A percentile compares a stretch with the other conserved stretches of the same genome.
Evolutionary conservation across 768 basidiomycete genomes (phyloP).

Genomic region (Rubroboletus pulcherrimus): DNA sequence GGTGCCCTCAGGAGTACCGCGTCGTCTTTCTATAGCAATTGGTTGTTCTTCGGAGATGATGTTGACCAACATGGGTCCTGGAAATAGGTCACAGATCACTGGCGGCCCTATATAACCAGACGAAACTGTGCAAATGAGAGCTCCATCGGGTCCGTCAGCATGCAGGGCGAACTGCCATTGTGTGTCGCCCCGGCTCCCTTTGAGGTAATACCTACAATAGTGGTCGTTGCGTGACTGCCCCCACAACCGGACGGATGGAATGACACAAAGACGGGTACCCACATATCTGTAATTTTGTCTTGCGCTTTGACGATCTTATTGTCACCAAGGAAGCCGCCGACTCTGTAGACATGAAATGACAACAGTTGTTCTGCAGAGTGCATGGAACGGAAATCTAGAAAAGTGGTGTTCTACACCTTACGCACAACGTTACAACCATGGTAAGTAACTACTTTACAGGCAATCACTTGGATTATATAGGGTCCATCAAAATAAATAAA

Average conservation of each 20-base stretch:
- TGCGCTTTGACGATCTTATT: conserved; percentile 24
- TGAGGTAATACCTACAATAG: conserved; percentile 23
- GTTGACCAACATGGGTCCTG: conserved; percentile 10
- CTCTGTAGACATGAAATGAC: conserved; percentile 26
- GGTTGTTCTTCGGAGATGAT: conserved; percentile 12
- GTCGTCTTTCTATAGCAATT: conserved; percentile 12
- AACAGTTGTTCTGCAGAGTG: background rate
- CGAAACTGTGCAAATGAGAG: conserved; percentile 17
- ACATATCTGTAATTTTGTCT: conserved; percentile 22
- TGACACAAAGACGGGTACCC: background rate
- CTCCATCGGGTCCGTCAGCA: conserved; percentile 16
- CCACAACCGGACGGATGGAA: background rate
- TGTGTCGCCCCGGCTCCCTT: conserved; percentile 9
- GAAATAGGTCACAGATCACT: background rate
- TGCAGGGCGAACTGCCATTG: conserved; percentile 22
- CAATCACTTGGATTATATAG: too few species aligned
- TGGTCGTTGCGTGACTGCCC: background rate
- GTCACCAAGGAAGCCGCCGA: conserved; percentile 24
- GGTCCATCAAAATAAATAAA: too few species aligned
- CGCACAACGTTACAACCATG: too few species aligned
- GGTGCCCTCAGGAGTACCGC: conserved; percentile 6
- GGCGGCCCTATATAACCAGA: conserved; percentile 22
- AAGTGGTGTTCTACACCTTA: too few species aligned
- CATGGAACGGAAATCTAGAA: background rate
- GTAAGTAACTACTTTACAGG: too few species aligned